Evolutionary conservation across 2,329 filamentous ascomycete species (phyloP).

Genomic region (Thelonectria discophora): DNA sequence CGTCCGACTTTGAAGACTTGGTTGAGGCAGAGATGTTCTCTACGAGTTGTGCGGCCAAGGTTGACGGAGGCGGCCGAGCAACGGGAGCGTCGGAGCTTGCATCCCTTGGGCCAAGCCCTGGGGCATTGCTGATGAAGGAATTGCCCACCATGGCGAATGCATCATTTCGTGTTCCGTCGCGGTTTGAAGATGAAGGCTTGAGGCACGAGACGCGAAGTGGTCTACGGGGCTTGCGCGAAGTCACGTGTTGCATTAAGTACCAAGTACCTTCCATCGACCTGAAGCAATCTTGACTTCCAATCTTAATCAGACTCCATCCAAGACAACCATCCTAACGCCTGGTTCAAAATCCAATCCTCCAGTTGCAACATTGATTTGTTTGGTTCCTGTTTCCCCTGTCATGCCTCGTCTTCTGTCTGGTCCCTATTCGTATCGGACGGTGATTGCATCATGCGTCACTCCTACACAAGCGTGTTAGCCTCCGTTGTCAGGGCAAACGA

Average conservation of each 20-base stretch:
- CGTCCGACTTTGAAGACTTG: constrained; percentile 68
- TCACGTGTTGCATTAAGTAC: constrained; percentile 27
- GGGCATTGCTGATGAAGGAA: constrained; percentile 32
- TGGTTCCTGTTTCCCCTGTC: constrained; percentile 3
- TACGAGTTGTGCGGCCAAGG: constrained; percentile 86
- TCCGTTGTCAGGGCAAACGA: neutral
- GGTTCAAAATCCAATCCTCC: neutral
- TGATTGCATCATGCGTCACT: constrained; percentile 50
- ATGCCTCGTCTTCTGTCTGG: neutral
- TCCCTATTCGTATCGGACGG: constrained; percentile 46
- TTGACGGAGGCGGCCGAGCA: constrained; percentile 71
- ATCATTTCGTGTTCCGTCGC: constrained; percentile 35
- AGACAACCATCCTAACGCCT: constrained; percentile 14
- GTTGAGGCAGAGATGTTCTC: constrained; percentile 77
- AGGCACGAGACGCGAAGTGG: constrained; percentile 28
- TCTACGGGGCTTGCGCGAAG: constrained; percentile 32
- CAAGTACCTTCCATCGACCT: neutral
- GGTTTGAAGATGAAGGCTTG: neutral
- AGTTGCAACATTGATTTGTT: neutral
- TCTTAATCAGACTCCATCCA: neutral
- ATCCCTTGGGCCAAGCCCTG: constrained; percentile 29
- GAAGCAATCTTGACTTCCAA: neutral
- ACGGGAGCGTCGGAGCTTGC: constrained; percentile 30
- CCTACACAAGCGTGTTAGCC: constrained; percentile 40
- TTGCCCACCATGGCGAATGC: constrained; percentile 43